Percentiles rank a stretch among this genome's conserved stretches.
phyloP scores from a whole-genome alignment of 305 asterid genomes.

The Lippia alba region DNA sequence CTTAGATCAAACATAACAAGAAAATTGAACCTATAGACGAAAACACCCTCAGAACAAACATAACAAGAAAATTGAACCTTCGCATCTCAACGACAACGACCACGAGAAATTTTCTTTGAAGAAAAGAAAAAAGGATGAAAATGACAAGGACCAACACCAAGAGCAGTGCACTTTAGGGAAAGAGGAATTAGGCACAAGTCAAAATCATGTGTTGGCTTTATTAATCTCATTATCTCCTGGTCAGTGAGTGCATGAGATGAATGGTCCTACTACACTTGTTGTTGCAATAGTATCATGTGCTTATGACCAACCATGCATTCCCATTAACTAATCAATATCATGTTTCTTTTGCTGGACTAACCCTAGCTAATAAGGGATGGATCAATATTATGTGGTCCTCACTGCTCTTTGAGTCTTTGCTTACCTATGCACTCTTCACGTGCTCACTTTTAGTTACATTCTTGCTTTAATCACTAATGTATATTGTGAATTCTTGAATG shows the following conservation, averaged over 20 bases:
- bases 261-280: constrained; percentile 19
- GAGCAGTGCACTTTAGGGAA: neutral
- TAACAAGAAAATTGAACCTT: too few species aligned
- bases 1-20: too few species aligned
- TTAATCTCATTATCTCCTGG: too few species aligned
- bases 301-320: neutral
- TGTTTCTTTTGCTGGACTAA: neutral
- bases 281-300: constrained; percentile 16
- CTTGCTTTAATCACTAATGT: neutral
- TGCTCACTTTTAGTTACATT: neutral
- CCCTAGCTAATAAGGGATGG: neutral
- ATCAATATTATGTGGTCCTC: constrained; percentile 10
- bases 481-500: too few species aligned
- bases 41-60: too few species aligned
- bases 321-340: neutral
- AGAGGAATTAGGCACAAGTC: constrained; percentile 31
- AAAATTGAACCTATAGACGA: too few species aligned
- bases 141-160: constrained; percentile 31
- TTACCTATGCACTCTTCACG: neutral
- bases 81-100: too few species aligned
- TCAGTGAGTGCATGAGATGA: neutral
- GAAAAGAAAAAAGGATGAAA: neutral
- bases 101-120: too few species aligned
- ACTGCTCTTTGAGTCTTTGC: neutral
- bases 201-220: constrained; percentile 20